phyloP scores from a whole-genome alignment of 2,329 filamentous ascomycete genomes.

The Trichoderma brevicompactum region DNA sequence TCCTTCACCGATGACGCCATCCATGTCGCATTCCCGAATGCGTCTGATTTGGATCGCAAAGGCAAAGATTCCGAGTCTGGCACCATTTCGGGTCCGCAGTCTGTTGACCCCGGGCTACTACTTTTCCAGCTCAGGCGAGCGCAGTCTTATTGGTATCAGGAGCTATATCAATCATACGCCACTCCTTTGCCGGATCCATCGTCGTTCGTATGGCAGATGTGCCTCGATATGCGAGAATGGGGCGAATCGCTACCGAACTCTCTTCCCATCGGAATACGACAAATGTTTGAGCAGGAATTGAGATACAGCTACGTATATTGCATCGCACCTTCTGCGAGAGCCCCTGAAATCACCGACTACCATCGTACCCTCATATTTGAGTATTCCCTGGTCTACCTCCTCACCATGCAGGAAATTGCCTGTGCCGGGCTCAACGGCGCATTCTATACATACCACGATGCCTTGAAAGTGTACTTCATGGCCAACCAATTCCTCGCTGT shows the following conservation, averaged over 20 bases:
- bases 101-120: conserved; percentile 71
- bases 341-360: conserved; percentile 74
- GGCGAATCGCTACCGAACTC: conserved; percentile 72
- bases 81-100: conserved; percentile 52
- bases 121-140: conserved; percentile 83
- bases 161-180: conserved; percentile 78
- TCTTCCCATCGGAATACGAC: conserved; percentile 67
- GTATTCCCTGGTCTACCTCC: conserved; percentile 80
- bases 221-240: conserved; percentile 79
- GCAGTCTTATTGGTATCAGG: conserved; percentile 89
- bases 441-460: conserved; percentile 86
- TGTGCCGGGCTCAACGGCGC: conserved; percentile 62
- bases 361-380: conserved; percentile 84
- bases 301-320: conserved; percentile 92
- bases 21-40: conserved; percentile 75
- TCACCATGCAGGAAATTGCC: conserved; percentile 71
- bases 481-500: conserved; percentile 66
- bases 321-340: conserved; percentile 76
- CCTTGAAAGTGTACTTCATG: conserved; percentile 80
- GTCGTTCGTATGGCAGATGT: conserved; percentile 75
- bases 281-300: conserved; percentile 84
- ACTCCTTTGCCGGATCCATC: conserved; percentile 70
- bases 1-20: conserved; percentile 91
- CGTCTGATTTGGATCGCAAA: conserved; percentile 49
- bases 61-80: conserved; percentile 49